These are phyloP conservation scores for Dothideomycetidae sp. DNA, from an alignment of 2,329 filamentous ascomycete species.

Conservation along the genomic window DNA sequence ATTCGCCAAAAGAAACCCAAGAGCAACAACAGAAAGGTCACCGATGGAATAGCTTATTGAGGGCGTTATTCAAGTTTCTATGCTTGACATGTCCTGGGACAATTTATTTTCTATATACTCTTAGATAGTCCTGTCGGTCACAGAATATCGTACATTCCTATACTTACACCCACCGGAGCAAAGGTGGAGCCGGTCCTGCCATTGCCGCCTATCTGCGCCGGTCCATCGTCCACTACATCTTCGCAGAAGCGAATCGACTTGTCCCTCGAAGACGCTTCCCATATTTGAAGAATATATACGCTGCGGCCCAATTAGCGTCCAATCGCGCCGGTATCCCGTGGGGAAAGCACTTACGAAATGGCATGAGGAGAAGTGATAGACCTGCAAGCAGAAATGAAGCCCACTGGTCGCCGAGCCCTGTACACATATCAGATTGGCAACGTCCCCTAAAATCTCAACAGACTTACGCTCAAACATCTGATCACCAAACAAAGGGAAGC, in stretches of 20 bases:
- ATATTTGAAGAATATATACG: slow-evolving; percentile 36
- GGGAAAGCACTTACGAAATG: slow-evolving; percentile 25
- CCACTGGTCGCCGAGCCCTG: slow-evolving; percentile 36
- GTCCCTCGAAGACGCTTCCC: slow-evolving; percentile 34
- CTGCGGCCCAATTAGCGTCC: slow-evolving; percentile 16
- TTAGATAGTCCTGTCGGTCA: too few relatives aligned
- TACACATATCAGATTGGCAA: slow-evolving; percentile 29
- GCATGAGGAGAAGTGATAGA: slow-evolving; percentile 35
- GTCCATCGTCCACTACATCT: too few relatives aligned
- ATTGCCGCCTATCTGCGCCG: slow-evolving; percentile 5
- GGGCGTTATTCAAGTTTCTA: too few relatives aligned
- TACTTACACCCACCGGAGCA: too few relatives aligned
- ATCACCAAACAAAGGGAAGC: slow-evolving; percentile 32
- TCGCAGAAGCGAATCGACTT: slow-evolving; percentile 30
- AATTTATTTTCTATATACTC: too few relatives aligned
- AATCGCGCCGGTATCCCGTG: too few relatives aligned
- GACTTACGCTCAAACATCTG: slow-evolving; percentile 38
- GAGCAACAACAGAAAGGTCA: too few relatives aligned
- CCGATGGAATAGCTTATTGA: too few relatives aligned
- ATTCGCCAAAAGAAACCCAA: too few relatives aligned
- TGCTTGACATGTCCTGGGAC: too few relatives aligned
- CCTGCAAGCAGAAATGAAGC: slow-evolving; percentile 34
- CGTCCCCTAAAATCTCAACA: not conserved
- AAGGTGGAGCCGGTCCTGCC: too few relatives aligned
- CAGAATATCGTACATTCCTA: too few relatives aligned